Evolutionary conservation across 2,329 filamentous ascomycete species (phyloP), one percentile per base, ranked within the genome.

Genomic region (Elsinoe australis): DNA sequence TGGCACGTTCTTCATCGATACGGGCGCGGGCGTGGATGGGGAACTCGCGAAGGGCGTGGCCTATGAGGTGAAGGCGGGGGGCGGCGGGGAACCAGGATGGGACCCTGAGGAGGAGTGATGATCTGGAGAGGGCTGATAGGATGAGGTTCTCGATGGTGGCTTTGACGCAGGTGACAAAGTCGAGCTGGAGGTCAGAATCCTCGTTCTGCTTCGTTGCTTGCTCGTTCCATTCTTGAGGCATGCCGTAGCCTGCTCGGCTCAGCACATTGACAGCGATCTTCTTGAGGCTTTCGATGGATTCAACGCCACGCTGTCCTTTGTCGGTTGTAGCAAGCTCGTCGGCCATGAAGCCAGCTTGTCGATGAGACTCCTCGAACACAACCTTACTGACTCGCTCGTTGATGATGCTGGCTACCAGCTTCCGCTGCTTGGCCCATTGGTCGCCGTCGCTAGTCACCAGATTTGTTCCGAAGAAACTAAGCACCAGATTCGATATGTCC

Each of bases 261-360:
- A 64, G 55, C 7, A 64, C 59, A 29, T 62, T 57, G 26, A 64
- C 61, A 6, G 61, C 56, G 17, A 63, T 56, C 34, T 61, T 64
- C 51, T 62, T 63, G 53, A 63, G 56, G 52, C 58, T 53, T 24
- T 62, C 59, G 29, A 63, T 61, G 15, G 18, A 6, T 10, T 12
- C 19, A 19, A 14, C n/a, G 9, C 35, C 35, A 5, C 21, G 9
- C 17, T n/a, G 24, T 6, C 35, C 35, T 4, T n/a, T 24, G 17
- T 39, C 35, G 2, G 35, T 24, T 10, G 24, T 19, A 21, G 35
- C 35, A 9, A 39, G 3, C n/a, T 39, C 35, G 9, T 24, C n/a
- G 18, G 35, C 35, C 35, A 39, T 39, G 19, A 39, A 39, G n/a
- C 28, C 28, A n/a, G 19, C 19, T 26, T 39, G 35, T 26, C 35